Evolutionary conservation across 2,329 filamentous ascomycete genomes (phyloP).

Genomic region (Cladosporium cucumerinum): DNA sequence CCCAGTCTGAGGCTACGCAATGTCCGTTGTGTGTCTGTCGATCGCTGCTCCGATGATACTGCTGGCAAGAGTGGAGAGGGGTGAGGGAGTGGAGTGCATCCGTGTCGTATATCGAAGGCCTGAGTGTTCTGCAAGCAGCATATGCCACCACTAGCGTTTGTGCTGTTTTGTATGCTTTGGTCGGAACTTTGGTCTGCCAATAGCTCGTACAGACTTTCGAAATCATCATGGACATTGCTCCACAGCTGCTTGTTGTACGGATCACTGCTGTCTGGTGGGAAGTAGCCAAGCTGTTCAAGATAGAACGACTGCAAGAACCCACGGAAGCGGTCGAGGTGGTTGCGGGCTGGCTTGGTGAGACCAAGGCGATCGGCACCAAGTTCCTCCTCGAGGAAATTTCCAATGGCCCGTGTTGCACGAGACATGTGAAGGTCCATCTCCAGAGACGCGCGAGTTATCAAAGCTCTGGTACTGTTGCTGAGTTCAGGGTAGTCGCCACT

Average conservation of each 20-base stretch:
- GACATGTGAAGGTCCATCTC: conserved; percentile 65
- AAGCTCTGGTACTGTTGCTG: conserved; percentile 53
- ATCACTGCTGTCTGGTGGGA: conserved; percentile 56
- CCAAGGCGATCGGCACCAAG: conserved; percentile 65
- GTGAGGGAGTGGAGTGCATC: conserved; percentile 59
- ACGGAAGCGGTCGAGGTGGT: conserved; percentile 70
- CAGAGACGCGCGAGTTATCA: conserved; percentile 60
- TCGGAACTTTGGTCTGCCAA: conserved; percentile 61
- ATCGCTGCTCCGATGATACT: conserved; percentile 23
- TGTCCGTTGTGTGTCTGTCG: conserved; percentile 33
- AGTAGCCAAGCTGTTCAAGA: conserved; percentile 64
- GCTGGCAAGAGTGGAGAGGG: conserved; percentile 66
- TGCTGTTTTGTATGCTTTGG: conserved; percentile 23
- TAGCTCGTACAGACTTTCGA: conserved; percentile 67
- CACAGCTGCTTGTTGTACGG: conserved; percentile 59
- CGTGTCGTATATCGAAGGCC: conserved; percentile 62
- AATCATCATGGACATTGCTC: conserved; percentile 63
- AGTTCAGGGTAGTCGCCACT: conserved; percentile 62
- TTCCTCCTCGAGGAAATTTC: conserved; percentile 68
- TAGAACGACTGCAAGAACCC: conserved; percentile 67
- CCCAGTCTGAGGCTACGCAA: conserved; percentile 37
- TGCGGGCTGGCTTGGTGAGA: conserved; percentile 56
- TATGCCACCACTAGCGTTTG: conserved; percentile 59
- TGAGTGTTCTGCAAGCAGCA: conserved; percentile 67
- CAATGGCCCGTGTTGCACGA: conserved; percentile 56